phyloP scores from a whole-genome alignment of 371 early-diverging fungal genomes.

The Phascolomyces articulosus region DNA sequence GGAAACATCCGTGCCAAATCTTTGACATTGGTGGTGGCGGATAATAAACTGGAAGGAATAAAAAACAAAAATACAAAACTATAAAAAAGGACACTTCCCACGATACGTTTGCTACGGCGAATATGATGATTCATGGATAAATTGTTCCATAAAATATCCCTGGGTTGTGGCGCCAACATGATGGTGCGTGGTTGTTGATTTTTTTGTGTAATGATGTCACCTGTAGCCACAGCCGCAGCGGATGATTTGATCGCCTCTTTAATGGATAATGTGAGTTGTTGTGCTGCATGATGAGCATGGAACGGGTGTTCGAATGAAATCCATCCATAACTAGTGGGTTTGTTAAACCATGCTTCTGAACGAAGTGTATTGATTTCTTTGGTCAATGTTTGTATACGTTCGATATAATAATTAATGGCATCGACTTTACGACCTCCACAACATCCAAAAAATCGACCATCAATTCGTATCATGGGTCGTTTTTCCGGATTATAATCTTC shows the following conservation, averaged over 20 bases:
- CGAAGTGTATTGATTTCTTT: conserved; percentile 65
- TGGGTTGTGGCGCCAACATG: conserved; percentile 72
- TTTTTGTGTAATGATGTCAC: too few species aligned
- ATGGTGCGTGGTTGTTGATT: conserved; percentile 25
- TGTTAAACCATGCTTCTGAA: conserved; percentile 46
- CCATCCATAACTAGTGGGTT: conserved; percentile 76
- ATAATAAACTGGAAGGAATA: conserved; percentile 66
- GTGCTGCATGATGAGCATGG: conserved; percentile 66
- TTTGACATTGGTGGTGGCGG: conserved; percentile 62
- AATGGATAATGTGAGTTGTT: conserved; percentile 15
- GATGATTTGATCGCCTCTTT: not conserved
- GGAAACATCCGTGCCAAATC: conserved; percentile 59
- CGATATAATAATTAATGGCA: conserved; percentile 76
- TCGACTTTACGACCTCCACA: conserved; percentile 72
- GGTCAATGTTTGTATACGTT: conserved; percentile 63
- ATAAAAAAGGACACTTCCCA: conserved; percentile 58
- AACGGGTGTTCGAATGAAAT: conserved; percentile 67
- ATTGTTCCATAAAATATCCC: conserved; percentile 84
- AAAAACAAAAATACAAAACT: conserved; percentile 70
- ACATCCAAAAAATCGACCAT: conserved; percentile 36
- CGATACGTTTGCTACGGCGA: conserved; percentile 59
- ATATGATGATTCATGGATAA: conserved; percentile 60
- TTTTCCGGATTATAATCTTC: conserved; percentile 46
- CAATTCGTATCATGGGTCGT: conserved; percentile 55
- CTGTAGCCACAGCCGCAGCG: not conserved